These are phyloP conservation scores for Penicillium sp. DNA, from an alignment of 2,329 filamentous ascomycete genomes.

Conservation along the genomic window DNA sequence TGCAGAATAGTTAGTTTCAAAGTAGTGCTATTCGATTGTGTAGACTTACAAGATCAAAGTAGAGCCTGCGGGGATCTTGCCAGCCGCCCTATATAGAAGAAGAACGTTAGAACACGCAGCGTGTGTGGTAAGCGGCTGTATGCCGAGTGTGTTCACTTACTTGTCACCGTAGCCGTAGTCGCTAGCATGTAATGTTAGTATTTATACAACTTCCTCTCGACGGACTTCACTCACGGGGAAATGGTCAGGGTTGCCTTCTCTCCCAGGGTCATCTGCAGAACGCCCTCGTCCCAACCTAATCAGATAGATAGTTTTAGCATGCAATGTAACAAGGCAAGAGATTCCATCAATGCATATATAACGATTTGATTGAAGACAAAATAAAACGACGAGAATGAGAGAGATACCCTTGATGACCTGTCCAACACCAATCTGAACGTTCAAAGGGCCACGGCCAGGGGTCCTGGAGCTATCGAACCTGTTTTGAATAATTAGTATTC, in stretches of 20 bases:
- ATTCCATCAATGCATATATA: not conserved
- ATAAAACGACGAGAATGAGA: conserved; percentile 10
- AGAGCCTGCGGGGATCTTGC: conserved; percentile 65
- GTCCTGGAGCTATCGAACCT: conserved; percentile 82
- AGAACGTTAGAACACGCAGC: conserved; percentile 5
- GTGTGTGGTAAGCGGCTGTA: not conserved
- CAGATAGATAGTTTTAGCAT: not conserved
- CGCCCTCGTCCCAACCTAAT: conserved; percentile 74
- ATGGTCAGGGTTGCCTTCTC: conserved; percentile 86
- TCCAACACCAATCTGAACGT: conserved; percentile 73
- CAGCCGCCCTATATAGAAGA: conserved; percentile 9
- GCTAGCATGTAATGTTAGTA: conserved; percentile 10
- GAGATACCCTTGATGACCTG: conserved; percentile 82
- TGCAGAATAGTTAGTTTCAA: conserved; percentile 27
- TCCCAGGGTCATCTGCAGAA: conserved; percentile 77
- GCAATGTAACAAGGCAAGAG: not conserved
- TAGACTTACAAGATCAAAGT: conserved; percentile 74
- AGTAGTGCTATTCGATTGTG: not conserved
- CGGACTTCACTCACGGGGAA: conserved; percentile 55
- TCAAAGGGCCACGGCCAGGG: conserved; percentile 68
- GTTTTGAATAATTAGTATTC: not conserved
- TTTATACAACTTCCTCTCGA: not conserved
- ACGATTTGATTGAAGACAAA: no score
- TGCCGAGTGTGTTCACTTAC: conserved; percentile 24
- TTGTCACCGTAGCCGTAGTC: conserved; percentile 37